A percentile compares a stretch with the other conserved stretches of the same genome.
phyloP scores from a whole-genome alignment of 140 eudicot genomes.

The Cichorium intybus region DNA sequence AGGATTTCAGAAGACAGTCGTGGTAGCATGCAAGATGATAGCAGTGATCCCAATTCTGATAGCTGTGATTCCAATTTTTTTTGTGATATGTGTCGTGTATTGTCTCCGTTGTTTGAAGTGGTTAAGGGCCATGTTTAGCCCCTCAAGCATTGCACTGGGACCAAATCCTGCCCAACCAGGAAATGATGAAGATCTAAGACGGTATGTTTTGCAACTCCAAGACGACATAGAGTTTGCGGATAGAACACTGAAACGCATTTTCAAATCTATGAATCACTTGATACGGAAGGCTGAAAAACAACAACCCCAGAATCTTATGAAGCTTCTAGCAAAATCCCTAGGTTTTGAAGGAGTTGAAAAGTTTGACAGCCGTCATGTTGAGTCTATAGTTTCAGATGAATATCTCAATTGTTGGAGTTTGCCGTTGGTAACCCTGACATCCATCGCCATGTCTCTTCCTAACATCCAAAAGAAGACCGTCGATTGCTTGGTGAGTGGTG shows the following conservation, averaged over 20 bases:
- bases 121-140: background rate
- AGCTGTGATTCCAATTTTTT: no score
- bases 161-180: background rate
- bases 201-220: background rate
- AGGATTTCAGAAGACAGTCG: background rate
- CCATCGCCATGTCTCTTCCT: background rate
- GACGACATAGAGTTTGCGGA: background rate
- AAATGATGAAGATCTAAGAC: background rate
- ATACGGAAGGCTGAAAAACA: background rate
- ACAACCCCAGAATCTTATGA: background rate
- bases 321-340: background rate
- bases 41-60: no score
- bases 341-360: background rate
- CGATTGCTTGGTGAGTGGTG: background rate
- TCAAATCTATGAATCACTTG: background rate
- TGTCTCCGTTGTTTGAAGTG: background rate
- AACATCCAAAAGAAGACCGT: background rate
- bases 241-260: background rate
- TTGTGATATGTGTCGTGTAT: background rate
- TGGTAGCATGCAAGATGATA: background rate
- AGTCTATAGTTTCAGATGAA: background rate
- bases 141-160: background rate
- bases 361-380: background rate
- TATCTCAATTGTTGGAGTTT: background rate
- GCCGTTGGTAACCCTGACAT: background rate